phyloP scores from a whole-genome alignment of 306 rosid genomes.

The Pterocarpus macrocarpus region DNA sequence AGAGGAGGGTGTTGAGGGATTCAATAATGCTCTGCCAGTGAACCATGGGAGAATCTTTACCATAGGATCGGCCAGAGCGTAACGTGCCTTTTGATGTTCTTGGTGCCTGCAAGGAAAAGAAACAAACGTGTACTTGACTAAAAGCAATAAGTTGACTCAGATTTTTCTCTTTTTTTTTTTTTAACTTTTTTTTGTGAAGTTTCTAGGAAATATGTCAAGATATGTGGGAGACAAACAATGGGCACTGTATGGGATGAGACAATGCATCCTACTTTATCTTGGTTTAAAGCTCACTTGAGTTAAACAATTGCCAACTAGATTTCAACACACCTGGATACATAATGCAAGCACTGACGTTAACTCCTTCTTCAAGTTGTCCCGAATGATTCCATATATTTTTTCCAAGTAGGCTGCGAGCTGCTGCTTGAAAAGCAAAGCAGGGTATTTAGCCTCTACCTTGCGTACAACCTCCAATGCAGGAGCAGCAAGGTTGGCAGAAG shows the following conservation, averaged over 20 bases:
- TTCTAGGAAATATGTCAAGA: neutral
- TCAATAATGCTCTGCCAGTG: slow-evolving; percentile 92
- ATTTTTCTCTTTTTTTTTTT: too few relatives aligned
- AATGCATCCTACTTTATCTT: slow-evolving; percentile 3
- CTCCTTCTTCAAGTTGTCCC: slow-evolving; percentile 91
- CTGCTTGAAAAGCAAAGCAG: slow-evolving; percentile 93
- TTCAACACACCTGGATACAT: slow-evolving; percentile 75
- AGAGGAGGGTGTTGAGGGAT: slow-evolving; percentile 74
- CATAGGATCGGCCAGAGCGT: slow-evolving; percentile 72
- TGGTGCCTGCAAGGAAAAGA: slow-evolving; percentile 65
- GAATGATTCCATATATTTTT: slow-evolving; percentile 86
- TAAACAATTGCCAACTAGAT: slow-evolving; percentile 37
- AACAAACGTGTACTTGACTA: neutral
- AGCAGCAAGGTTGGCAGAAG: slow-evolving; percentile 75
- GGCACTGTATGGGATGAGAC: neutral
- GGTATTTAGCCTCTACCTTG: slow-evolving; percentile 88
- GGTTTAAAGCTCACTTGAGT: slow-evolving; percentile 20
- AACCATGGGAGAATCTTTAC: slow-evolving; percentile 76
- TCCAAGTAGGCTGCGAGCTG: slow-evolving; percentile 92
- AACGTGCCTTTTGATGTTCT: slow-evolving; percentile 76
- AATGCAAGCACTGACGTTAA: slow-evolving; percentile 67
- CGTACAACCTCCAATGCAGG: slow-evolving; percentile 66
- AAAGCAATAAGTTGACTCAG: neutral
- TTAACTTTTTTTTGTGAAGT: neutral
- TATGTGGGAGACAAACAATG: slow-evolving; percentile 11